phyloP scores from a whole-genome alignment of 371 early-diverging fungal species.

The Mortierella sp. region DNA sequence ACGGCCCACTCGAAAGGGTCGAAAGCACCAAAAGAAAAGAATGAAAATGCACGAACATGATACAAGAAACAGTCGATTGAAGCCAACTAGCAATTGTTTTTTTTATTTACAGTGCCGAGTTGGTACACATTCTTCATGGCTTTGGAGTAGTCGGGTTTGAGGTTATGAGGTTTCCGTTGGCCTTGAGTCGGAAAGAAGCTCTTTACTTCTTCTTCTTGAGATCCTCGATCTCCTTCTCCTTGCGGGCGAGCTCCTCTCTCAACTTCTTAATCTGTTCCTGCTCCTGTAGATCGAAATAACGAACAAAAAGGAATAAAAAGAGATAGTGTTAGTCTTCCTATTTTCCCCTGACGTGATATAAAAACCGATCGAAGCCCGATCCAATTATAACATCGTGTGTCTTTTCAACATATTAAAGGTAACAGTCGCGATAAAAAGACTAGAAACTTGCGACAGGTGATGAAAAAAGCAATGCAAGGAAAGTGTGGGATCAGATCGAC shows the following conservation, averaged over 20 bases:
- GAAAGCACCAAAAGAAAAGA: too few relatives aligned
- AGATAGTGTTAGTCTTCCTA: not conserved
- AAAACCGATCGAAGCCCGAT: not conserved
- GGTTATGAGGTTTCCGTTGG: too few relatives aligned
- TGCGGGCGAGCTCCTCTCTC: conserved; percentile 39
- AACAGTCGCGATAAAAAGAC: not conserved
- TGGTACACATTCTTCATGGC: too few relatives aligned
- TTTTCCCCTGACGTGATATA: too few relatives aligned
- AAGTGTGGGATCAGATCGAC: not conserved
- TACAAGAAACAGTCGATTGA: too few relatives aligned
- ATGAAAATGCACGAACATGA: too few relatives aligned
- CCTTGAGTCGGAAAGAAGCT: not conserved
- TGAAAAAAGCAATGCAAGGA: not conserved
- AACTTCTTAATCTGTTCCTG: conserved; percentile 48
- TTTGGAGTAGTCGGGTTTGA: too few relatives aligned
- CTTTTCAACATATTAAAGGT: not conserved
- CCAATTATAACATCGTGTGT: not conserved
- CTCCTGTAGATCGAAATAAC: conserved; percentile 22
- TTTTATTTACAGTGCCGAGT: too few relatives aligned
- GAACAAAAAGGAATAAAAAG: not conserved
- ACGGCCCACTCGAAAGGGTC: too few relatives aligned
- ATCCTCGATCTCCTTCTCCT: conserved; percentile 49
- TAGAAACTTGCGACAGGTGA: not conserved
- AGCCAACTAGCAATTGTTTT: too few relatives aligned
- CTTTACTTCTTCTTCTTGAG: conserved; percentile 53